A percentile compares a stretch with the other conserved stretches of the same genome.
Conservation (phyloP, 2,329 filamentous ascomycete genomes). For the Dactylonectria macrodidyma region DNA sequence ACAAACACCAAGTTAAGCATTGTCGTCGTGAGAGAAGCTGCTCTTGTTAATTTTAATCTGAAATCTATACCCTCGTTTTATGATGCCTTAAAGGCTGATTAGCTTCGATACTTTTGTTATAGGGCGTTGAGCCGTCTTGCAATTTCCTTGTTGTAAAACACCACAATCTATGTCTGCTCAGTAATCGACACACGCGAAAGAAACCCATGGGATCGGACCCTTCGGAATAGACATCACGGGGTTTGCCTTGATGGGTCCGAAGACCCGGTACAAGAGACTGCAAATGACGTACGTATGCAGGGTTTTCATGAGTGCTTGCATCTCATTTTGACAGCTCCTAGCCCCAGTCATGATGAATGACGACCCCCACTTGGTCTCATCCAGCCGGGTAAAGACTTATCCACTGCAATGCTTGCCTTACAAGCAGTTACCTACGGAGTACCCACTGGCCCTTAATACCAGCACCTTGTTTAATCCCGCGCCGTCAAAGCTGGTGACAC, state of each 20-base stretch:
- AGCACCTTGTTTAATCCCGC: neutral
- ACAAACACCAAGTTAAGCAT: no score
- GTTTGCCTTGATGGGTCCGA: neutral
- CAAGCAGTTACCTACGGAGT: neutral
- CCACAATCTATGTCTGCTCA: no score
- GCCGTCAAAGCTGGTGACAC: neutral
- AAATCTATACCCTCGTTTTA: no score
- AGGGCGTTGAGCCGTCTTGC: no score
- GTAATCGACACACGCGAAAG: no score
- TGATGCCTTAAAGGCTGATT: no score
- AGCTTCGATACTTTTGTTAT: no score
- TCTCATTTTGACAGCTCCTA: neutral
- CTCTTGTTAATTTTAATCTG: no score
- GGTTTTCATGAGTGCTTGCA: neutral
- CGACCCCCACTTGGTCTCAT: neutral
- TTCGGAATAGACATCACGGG: neutral
- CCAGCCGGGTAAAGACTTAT: neutral
- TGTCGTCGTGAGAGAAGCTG: no score
- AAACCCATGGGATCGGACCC: neutral
- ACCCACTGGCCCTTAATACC: neutral
- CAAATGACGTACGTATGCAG: neutral
- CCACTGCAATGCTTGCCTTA: neutral
- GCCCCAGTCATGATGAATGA: neutral
- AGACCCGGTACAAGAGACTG: neutral
- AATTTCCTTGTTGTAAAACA: no score